These are phyloP conservation scores for Lactarius quietus DNA, from an alignment of 768 basidiomycete genomes.

Conservation along the genomic window DNA sequence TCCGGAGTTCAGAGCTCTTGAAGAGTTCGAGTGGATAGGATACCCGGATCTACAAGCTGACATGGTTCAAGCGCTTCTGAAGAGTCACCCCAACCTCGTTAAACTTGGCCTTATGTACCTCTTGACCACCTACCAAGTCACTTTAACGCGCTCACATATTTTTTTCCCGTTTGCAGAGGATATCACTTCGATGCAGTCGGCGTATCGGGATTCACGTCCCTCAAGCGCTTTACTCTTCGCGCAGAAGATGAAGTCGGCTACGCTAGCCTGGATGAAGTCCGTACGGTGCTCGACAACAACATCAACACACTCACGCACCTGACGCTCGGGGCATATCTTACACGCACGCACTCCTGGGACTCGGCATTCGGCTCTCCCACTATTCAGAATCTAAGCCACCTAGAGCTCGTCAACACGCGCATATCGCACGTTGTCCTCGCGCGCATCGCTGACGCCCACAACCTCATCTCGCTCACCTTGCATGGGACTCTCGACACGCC, in stretches of 20 bases:
- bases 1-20: conserved; percentile 56
- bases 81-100: conserved; percentile 50
- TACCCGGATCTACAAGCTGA: conserved; percentile 68
- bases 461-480: conserved; percentile 57
- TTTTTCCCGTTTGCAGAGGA: conserved; percentile 38
- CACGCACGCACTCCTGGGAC: conserved; percentile 64
- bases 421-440: conserved; percentile 60
- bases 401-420: conserved; percentile 68
- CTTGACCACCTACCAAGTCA: background rate
- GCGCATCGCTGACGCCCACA: conserved; percentile 59
- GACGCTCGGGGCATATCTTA: conserved; percentile 65
- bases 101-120: conserved; percentile 57
- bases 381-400: conserved; percentile 63
- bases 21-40: conserved; percentile 74
- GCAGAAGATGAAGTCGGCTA: conserved; percentile 70
- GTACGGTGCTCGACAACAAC: conserved; percentile 60
- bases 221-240: conserved; percentile 63
- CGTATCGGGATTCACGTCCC: conserved; percentile 55
- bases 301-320: conserved; percentile 55
- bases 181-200: conserved; percentile 75
- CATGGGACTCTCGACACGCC: conserved; percentile 65
- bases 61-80: conserved; percentile 56
- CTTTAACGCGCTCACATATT: background rate
- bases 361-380: conserved; percentile 57
- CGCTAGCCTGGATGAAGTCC: conserved; percentile 66